Base-by-base conservation (phyloP, 2,329 filamentous ascomycete genomes). In the Berkeleyomyces rouxiae region DNA sequence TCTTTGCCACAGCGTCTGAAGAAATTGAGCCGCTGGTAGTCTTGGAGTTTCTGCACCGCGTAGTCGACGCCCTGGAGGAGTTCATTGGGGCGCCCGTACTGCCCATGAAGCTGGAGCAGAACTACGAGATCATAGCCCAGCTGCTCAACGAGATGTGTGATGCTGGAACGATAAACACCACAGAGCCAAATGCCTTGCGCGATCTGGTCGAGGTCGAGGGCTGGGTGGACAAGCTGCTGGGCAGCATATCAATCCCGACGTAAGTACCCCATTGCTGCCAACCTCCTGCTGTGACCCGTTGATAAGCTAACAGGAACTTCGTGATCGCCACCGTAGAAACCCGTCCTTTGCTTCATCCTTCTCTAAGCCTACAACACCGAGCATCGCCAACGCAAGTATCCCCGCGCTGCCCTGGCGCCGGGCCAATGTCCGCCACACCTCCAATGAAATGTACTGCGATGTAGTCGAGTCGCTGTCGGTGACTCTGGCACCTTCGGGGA, bases 401-500 rank as follows among this genome's bases (percentile, higher is more conserved):
- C 78, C 81, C 0, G 78, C 82, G 6, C 69, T 97, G 47, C 91
- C 91, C 1, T 99, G 93, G 93, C 83, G 93, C 66, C 81, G 90
- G 65, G 84, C 89, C 46, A 96, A 96, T 69, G 93, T 99, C 61
- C 82, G 91, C 13, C 93, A 99, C 72, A 97, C 92, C 3, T 95
- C 88, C 62, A 99, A 97, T 73, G 93, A 99, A 73, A 79, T 99
- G 67, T 97, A 97, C 72, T 92, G 96, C 63, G 93, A 99, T 71
- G 84, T 99, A 10, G 84, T 99, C 65, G 93, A 99, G 75, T 90
- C 88, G 1, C 78, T 99, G 0, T 83, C 85, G 0, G 89, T 96
- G 47, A 96, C 87, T 0, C 80, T 97, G 49, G 90, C 93, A 0
- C 93, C 93, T 0, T 96, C 91, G 0, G 93, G 93, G 3, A 81